Conservation (phyloP, 345 rosid genomes). For the Acer negundo region DNA sequence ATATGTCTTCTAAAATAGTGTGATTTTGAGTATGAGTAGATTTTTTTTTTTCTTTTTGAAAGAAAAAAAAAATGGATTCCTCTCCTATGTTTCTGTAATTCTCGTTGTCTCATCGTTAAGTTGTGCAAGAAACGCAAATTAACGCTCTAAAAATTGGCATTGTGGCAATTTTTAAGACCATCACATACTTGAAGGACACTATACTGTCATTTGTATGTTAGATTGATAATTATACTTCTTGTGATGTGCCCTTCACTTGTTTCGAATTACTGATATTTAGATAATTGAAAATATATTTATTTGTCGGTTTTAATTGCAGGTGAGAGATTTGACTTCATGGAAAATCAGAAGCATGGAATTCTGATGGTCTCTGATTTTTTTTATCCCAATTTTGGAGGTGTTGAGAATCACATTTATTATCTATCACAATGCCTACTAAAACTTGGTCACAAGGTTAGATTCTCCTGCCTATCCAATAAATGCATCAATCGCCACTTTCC, state of each 20-base stretch:
- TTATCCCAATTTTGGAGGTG: constrained; percentile 97
- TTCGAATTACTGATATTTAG: background rate
- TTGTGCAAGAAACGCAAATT: too few species aligned
- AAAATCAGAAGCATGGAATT: constrained; percentile 56
- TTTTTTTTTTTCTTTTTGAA: too few species aligned
- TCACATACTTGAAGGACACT: background rate
- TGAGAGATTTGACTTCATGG: constrained; percentile 44
- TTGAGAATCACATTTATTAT: constrained; percentile 88
- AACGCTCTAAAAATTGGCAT: background rate
- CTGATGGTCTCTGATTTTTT: constrained; percentile 97
- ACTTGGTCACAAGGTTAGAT: constrained; percentile 91
- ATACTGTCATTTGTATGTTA: background rate
- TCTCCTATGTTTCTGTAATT: too few species aligned
- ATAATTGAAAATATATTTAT: background rate
- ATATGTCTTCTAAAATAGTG: constrained; percentile 1
- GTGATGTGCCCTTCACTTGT: background rate
- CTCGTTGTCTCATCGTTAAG: too few species aligned
- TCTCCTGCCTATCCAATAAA: background rate
- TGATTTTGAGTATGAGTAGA: background rate
- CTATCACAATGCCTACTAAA: constrained; percentile 87
- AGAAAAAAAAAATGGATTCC: too few species aligned
- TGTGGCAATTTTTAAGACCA: background rate
- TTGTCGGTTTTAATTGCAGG: constrained; percentile 30
- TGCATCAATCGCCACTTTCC: background rate
- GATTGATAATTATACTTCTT: background rate